These are phyloP conservation scores for Trypanosomatidae sp. DNA, from an alignment of 208 protist genomes.

Conservation along the genomic window DNA sequence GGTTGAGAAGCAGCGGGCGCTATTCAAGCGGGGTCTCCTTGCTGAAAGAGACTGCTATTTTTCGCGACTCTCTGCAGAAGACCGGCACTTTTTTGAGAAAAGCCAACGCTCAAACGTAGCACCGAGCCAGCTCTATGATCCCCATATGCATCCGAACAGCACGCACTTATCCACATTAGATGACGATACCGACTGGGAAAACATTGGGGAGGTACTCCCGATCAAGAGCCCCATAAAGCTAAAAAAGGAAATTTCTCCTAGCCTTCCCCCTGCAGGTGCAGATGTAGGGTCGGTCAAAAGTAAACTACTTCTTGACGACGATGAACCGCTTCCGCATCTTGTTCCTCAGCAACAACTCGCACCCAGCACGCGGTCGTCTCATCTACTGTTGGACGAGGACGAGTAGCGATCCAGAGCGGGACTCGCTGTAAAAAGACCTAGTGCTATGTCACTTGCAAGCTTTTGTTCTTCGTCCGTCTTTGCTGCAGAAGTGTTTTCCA, in stretches of 20 bases:
- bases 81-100: conserved; percentile 31
- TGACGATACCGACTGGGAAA: conserved; percentile 40
- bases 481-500: background rate
- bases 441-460: too few species aligned
- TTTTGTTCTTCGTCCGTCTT: background rate
- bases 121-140: conserved; percentile 36
- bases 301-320: conserved; percentile 23
- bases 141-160: conserved; percentile 17
- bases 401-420: background rate
- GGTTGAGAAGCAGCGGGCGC: conserved; percentile 5
- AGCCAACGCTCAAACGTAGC: conserved; percentile 12
- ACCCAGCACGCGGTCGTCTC: background rate
- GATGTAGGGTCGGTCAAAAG: background rate
- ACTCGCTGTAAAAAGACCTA: background rate
- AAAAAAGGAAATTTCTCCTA: background rate
- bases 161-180: background rate
- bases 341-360: background rate
- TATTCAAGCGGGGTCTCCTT: conserved; percentile 37
- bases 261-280: background rate
- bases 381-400: conserved; percentile 20
- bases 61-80: conserved; percentile 42
- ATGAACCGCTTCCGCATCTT: background rate
- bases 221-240: background rate
- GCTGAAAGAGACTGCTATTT: conserved; percentile 30
- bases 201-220: conserved; percentile 31